Conservation (phyloP, 331 rosid genomes). For the Quercus lobata region DNA sequence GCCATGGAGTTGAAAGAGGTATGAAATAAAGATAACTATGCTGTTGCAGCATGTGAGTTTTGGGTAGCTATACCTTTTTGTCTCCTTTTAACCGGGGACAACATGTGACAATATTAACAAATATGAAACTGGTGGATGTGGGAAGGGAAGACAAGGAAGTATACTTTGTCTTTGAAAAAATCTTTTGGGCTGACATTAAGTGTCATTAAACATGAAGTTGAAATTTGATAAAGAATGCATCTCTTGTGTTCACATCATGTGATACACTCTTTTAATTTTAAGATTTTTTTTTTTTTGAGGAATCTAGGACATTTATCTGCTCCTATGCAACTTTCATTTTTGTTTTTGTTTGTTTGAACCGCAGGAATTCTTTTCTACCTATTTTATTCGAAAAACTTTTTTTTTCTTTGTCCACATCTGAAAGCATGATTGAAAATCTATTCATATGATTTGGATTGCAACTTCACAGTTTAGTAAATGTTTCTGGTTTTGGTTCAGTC, state of each 20-base stretch:
- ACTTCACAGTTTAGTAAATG: background rate
- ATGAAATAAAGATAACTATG: slow-evolving; percentile 20
- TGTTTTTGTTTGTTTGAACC: background rate
- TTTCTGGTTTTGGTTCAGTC: background rate
- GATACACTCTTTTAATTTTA: background rate
- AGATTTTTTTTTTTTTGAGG: background rate
- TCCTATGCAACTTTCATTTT: background rate
- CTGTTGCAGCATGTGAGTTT: slow-evolving; percentile 23
- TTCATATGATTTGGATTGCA: background rate
- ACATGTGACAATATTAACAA: background rate
- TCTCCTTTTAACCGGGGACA: background rate
- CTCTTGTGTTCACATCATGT: background rate
- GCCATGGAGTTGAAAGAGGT: slow-evolving; percentile 98
- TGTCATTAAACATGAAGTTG: background rate
- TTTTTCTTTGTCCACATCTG: background rate
- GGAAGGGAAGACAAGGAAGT: background rate
- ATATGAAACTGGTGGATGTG: background rate
- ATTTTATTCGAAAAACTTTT: background rate
- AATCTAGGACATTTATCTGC: background rate
- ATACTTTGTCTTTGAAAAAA: background rate
- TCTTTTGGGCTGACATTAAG: background rate
- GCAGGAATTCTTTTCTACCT: background rate
- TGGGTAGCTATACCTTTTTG: slow-evolving; percentile 14
- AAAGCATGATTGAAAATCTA: background rate
- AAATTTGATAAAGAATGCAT: background rate